These are phyloP conservation scores for Abelmoschus esculentus DNA, from an alignment of 345 rosid genomes.

Conservation along the genomic window DNA sequence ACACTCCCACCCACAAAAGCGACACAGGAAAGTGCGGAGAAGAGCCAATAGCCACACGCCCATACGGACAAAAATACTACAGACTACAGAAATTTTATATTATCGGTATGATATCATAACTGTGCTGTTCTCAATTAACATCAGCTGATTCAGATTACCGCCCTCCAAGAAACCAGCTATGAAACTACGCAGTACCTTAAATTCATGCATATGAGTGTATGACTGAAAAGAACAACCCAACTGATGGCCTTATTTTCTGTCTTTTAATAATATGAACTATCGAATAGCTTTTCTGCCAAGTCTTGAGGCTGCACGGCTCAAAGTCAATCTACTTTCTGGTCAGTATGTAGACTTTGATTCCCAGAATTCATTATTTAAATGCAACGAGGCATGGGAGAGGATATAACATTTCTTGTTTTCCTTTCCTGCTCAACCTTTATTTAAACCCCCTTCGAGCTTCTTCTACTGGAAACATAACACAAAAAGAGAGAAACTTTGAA, in stretches of 20 bases:
- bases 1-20: not conserved
- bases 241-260: not conserved
- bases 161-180: not conserved
- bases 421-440: conserved; percentile 5
- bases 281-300: not conserved
- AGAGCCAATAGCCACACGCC: not conserved
- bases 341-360: not conserved
- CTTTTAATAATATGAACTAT: not conserved
- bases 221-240: not conserved
- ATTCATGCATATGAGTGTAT: not conserved
- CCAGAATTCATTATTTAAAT: not conserved
- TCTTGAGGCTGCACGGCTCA: not conserved
- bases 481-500: not conserved
- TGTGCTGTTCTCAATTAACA: not conserved
- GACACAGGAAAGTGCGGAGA: not conserved
- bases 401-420: not conserved
- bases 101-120: not conserved
- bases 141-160: not conserved
- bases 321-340: conserved; percentile 4
- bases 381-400: not conserved
- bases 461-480: not conserved
- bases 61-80: not conserved
- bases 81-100: not conserved
- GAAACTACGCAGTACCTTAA: conserved; percentile 4
- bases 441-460: not conserved